Evolutionary conservation across 306 rosid species (phyloP), one percentile per base, ranked within the genome.

Genomic region (Acacia acuminata): DNA sequence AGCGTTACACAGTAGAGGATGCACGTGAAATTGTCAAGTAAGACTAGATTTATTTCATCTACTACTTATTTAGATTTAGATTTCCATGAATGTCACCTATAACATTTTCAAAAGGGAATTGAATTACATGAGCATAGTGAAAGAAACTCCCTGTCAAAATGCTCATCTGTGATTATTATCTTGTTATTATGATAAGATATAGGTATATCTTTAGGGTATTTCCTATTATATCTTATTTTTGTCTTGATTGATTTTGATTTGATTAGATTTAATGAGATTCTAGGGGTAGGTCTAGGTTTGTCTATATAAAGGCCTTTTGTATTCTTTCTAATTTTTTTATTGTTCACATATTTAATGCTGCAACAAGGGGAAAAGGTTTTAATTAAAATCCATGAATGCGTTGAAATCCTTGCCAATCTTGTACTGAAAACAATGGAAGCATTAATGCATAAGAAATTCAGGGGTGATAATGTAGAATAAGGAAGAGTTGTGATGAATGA

Each of bases 1-100:
- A 96, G 90, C 98, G 98, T 17, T 96, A 94, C 82, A 92, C 98
- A 0, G 61, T 92, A 38, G 99, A 94, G 87, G 99, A 94, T 88
- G 98, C 99, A 53, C 82, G 88, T 80, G 99, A 96, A 56, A 88
- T 96, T 56, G 99, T 96, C 88, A 89, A 84, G 99, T 96, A 92
- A 91, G 94, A 68, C 77, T 77, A 48, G 55, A 38, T 76, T 68
- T 75, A 16, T 82, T 79, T 76, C 38, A 61, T 86, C 82, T 63
- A 51, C n/a, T 68, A 53, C 77, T 63, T 64, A 70, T 72, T 83
- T 50, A 27, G 81, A 75, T 77, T 79, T 67, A 75, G 50, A 45
- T 22, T 44, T 77, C 42, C 42, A 32, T 8, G 22, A 24, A 43
- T 51, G 67, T 63, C n/a, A 14, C 71, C 55, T 48, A 66, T 36